Conservation (phyloP, 306 rosid species). For the Glycine soja region DNA sequence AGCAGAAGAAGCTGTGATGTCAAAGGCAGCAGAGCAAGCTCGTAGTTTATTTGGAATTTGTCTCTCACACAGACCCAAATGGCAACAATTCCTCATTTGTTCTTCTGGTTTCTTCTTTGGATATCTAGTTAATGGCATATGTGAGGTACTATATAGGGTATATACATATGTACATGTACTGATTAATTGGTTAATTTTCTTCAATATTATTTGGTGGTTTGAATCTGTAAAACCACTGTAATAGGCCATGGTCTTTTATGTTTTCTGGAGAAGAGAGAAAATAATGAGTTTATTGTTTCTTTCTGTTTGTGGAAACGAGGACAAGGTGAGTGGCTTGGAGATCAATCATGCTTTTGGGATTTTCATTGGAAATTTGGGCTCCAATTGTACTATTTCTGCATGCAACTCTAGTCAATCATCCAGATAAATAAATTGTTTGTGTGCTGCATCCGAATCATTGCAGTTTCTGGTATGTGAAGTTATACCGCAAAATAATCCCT, state of each 20-base stretch:
- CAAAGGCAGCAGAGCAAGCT: slow-evolving; percentile 69
- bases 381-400: neutral
- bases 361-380: slow-evolving; percentile 30
- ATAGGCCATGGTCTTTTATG: neutral
- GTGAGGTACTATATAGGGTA: slow-evolving; percentile 65
- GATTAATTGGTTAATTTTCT: neutral
- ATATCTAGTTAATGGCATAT: slow-evolving; percentile 87
- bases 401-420: neutral
- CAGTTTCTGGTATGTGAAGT: neutral
- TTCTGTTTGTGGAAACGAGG: neutral
- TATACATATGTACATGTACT: neutral
- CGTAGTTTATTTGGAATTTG: slow-evolving; percentile 91
- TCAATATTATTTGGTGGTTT: neutral
- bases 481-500: neutral
- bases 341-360: neutral
- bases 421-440: slow-evolving; percentile 8
- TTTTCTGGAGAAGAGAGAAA: neutral
- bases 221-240: neutral
- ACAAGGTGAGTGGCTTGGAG: neutral
- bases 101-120: slow-evolving; percentile 98
- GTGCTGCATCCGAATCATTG: neutral
- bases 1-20: neutral
- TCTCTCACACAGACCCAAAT: slow-evolving; percentile 79
- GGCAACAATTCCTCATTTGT: slow-evolving; percentile 92
- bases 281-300: neutral